These are phyloP conservation scores for Dorcoceras hygrometricum DNA, from an alignment of 257 asterid genomes.

Conservation along the genomic window DNA sequence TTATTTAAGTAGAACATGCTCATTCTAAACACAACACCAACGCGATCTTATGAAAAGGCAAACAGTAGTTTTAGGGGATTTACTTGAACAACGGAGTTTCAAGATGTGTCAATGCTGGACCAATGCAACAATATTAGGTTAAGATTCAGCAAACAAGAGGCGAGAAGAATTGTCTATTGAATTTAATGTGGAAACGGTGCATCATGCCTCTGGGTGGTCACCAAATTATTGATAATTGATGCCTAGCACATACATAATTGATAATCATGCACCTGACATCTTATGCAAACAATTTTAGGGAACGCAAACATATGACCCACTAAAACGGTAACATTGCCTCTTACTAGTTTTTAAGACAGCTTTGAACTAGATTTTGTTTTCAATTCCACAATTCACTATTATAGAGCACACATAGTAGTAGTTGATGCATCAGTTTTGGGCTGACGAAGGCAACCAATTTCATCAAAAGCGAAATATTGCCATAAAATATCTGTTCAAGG, in stretches of 20 bases:
- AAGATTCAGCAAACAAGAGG: slow-evolving; percentile 11
- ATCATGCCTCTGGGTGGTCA: slow-evolving; percentile 10
- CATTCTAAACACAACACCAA: not conserved
- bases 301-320: slow-evolving; percentile 20
- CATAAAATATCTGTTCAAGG: not conserved
- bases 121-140: slow-evolving; percentile 1
- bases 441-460: slow-evolving; percentile 1
- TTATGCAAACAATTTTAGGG: slow-evolving; percentile 27
- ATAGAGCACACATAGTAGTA: not conserved
- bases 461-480: not conserved
- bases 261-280: slow-evolving; percentile 11
- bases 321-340: not conserved
- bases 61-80: slow-evolving; percentile 2
- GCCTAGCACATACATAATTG: not conserved
- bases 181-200: slow-evolving; percentile 13
- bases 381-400: slow-evolving; percentile 15
- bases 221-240: slow-evolving; percentile 12
- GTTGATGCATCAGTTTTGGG: slow-evolving; percentile 11
- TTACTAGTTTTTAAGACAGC: not conserved
- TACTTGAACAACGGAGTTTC: not conserved
- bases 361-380: slow-evolving; percentile 1
- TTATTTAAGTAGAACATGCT: slow-evolving; percentile 3
- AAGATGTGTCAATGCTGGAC: slow-evolving; percentile 13
- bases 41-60: too few relatives aligned
- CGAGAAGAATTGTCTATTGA: slow-evolving; percentile 6